Evolutionary conservation across 2,329 filamentous ascomycete species (phyloP), one percentile per base, ranked within the genome.

Genomic region (Venturia nashicola): DNA sequence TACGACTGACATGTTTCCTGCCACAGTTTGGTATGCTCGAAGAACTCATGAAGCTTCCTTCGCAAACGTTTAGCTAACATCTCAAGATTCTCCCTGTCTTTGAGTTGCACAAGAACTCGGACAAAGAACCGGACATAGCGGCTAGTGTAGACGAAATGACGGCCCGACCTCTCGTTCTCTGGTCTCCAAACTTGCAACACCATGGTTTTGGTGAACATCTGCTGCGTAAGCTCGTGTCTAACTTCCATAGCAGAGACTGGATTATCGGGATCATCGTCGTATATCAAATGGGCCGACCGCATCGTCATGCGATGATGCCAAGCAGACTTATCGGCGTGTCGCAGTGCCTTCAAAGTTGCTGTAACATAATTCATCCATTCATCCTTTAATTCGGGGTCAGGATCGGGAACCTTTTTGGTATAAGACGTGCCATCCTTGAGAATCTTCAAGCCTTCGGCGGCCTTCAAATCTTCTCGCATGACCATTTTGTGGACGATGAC

Each of bases 191-290:
- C 91, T 71, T 95, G 93, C 73, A 96, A 86, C 1, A 89, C 87
- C 87, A 96, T 96, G 0, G 91, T 96, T 76, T 96, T 96, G 46
- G 92, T 96, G 68, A 96, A 93, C 63, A 96, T 87, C 51, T 96
- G 88, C 62, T 85, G 82, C 61, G 91, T 92, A 16, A 95, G 83
- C 63, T 93, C 89, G 70, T 87, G 83, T 68, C 91, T 92, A 27
- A 89, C 87, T 40, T 82, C 83, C 16, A 81, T 74, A 5, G 81
- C 81, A 12, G 81, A 79, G 68, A 79, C 69, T n/a, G 80, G 74
- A 61, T 79, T 78, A 59, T 78, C 77, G 12, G 74, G 69, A 2
- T 76, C 72, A 48, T 82, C 81, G 65, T 86, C 80, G 68, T 84
- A 88, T 7, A 87, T 76, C 48, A 87, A 79, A 67, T 82, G 81